A percentile compares a stretch with the other conserved stretches of the same genome.
Evolutionary conservation across 2,329 filamentous ascomycete genomes (phyloP).

Genomic region (Exophiala dermatitidis): DNA sequence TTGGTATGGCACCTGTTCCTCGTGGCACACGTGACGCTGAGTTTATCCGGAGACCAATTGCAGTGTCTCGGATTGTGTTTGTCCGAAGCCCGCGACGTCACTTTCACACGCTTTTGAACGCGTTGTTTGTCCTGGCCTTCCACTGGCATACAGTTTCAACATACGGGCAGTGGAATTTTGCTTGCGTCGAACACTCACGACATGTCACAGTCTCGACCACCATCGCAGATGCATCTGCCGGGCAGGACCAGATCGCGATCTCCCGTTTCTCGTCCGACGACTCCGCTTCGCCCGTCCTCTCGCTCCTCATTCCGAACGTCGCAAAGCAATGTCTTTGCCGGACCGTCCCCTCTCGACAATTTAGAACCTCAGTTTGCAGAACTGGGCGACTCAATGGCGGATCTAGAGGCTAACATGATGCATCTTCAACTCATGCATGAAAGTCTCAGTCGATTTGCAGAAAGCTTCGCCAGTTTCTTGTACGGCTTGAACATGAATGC

Average conservation of each 20-base stretch:
- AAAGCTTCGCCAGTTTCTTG: constrained; percentile 90
- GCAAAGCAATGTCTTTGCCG: constrained; percentile 51
- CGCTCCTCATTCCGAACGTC: constrained; percentile 81
- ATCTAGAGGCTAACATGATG: constrained; percentile 95
- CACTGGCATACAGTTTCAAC: background rate
- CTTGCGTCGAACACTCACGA: background rate
- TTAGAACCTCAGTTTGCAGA: constrained; percentile 91
- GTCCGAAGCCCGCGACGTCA: background rate
- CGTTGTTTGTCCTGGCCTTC: background rate
- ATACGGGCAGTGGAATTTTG: background rate
- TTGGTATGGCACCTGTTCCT: background rate
- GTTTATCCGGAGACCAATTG: background rate
- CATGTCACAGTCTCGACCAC: constrained; percentile 11
- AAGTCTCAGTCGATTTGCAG: constrained; percentile 83
- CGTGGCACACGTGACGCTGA: background rate
- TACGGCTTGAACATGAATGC: constrained; percentile 99
- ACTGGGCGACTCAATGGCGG: constrained; percentile 85
- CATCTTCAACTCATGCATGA: constrained; percentile 96
- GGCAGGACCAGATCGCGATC: constrained; percentile 54
- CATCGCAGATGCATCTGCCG: constrained; percentile 6
- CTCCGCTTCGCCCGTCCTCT: constrained; percentile 82
- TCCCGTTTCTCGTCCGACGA: constrained; percentile 70
- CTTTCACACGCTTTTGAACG: background rate
- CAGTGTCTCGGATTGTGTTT: background rate
- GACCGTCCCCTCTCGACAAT: constrained; percentile 57